Percentiles rank a stretch among this genome's conserved stretches.
Conservation (phyloP, 1,139 yeast species). For the Casaregolazyma suthepensis region DNA sequence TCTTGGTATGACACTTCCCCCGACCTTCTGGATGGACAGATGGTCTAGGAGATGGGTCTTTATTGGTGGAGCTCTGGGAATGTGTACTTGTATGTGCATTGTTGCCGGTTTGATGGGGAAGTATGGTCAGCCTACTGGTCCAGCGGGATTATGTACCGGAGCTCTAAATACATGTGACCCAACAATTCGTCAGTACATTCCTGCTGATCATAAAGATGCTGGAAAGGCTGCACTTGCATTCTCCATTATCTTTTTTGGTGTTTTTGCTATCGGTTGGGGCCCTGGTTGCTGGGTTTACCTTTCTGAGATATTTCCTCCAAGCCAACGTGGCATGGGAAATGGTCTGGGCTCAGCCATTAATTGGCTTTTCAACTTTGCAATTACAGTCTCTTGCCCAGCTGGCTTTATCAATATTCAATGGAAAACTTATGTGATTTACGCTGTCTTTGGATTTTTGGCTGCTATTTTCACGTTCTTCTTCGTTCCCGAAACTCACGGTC, state of each 20-base stretch:
- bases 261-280: conserved; percentile 31
- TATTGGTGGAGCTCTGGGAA: conserved; percentile 42
- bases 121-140: background rate
- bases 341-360: conserved; percentile 47
- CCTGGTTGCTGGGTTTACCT: conserved; percentile 40
- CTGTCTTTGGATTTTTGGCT: background rate
- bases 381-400: conserved; percentile 31
- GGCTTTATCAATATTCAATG: background rate
- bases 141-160: background rate
- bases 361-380: conserved; percentile 42
- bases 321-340: conserved; percentile 46
- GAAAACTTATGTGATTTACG: background rate
- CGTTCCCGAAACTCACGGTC: conserved; percentile 62
- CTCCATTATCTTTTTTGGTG: background rate
- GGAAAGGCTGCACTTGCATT: background rate
- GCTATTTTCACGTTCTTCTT: conserved; percentile 35
- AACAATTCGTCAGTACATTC: background rate
- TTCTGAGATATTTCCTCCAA: conserved; percentile 46
- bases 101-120: conserved; percentile 17
- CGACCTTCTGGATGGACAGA: background rate
- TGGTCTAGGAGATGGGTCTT: conserved; percentile 19
- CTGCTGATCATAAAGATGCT: background rate
- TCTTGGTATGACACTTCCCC: background rate
- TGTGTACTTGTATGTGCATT: conserved; percentile 32
- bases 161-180: background rate